These are phyloP conservation scores for Phytopythium ostracodes DNA, from an alignment of 352 stramenopile species.

Conservation along the genomic window DNA sequence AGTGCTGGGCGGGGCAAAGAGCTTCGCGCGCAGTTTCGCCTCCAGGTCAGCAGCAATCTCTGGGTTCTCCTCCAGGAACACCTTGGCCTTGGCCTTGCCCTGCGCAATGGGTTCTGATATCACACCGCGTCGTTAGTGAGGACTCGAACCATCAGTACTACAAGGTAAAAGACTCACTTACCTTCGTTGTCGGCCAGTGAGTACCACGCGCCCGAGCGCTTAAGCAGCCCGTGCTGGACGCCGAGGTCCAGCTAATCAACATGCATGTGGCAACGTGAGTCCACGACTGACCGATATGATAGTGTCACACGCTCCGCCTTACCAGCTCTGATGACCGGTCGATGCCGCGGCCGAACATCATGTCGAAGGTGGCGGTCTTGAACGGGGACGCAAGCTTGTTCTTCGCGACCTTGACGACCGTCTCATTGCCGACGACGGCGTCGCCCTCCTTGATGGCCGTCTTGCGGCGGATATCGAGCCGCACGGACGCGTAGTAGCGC, in stretches of 20 bases:
- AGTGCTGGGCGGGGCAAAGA: slow-evolving; percentile 37
- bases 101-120: slow-evolving; percentile 77
- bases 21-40: slow-evolving; percentile 53
- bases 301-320: too few species aligned
- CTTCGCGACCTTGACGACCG: slow-evolving; percentile 98
- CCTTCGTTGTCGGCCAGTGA: slow-evolving; percentile 54
- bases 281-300: too few species aligned
- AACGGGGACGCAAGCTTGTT: slow-evolving; percentile 98
- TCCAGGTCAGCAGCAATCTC: slow-evolving; percentile 70
- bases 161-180: slow-evolving; percentile 16
- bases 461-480: slow-evolving; percentile 95
- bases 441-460: slow-evolving; percentile 89
- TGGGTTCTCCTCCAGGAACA: slow-evolving; percentile 73
- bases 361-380: slow-evolving; percentile 94
- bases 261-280: not conserved
- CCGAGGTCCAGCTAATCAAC: slow-evolving; percentile 63
- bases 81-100: slow-evolving; percentile 80
- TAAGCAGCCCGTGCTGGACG: slow-evolving; percentile 66
- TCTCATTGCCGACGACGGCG: slow-evolving; percentile 94
- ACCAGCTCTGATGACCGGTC: slow-evolving; percentile 86
- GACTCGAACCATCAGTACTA: not conserved
- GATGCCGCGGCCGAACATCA: slow-evolving; percentile 97
- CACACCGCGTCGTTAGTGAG: not conserved
- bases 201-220: slow-evolving; percentile 83
- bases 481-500: slow-evolving; percentile 88